Evolutionary conservation across 306 rosid species (phyloP).

Genomic region (Fagus crenata): DNA sequence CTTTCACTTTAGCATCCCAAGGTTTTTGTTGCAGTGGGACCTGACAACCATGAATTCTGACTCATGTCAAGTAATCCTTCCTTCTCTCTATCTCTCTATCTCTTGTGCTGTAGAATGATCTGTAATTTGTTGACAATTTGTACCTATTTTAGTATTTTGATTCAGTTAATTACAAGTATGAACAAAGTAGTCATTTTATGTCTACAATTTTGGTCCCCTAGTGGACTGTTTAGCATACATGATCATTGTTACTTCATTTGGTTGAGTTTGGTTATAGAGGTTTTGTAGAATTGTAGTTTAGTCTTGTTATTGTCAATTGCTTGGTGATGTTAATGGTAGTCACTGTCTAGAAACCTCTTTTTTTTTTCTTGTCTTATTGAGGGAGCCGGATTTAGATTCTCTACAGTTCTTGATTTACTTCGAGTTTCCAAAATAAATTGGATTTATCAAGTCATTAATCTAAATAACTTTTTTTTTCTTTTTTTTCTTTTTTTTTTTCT

Average conservation of each 20-base stretch:
- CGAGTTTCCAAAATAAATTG: too few species aligned
- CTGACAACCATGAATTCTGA: not conserved
- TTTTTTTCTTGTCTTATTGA: too few species aligned
- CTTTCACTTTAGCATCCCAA: not conserved
- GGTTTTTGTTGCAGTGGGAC: slow-evolving; percentile 8
- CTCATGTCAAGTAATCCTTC: slow-evolving; percentile 20
- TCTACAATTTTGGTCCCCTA: not conserved
- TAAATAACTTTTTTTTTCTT: too few species aligned
- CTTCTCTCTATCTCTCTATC: slow-evolving; percentile 3
- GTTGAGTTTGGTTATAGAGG: not conserved
- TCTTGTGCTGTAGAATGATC: slow-evolving; percentile 9
- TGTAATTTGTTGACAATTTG: slow-evolving; percentile 33
- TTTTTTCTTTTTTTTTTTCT: too few species aligned
- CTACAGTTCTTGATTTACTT: too few species aligned
- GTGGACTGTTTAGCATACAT: not conserved
- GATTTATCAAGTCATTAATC: too few species aligned
- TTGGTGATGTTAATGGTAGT: too few species aligned
- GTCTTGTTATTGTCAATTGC: too few species aligned
- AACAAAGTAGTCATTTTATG: not conserved
- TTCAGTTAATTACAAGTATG: slow-evolving; percentile 3
- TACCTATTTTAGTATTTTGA: slow-evolving; percentile 8
- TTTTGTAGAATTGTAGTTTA: not conserved
- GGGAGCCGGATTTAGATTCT: too few species aligned
- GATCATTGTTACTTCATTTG: not conserved
- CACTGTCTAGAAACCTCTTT: too few species aligned